A percentile compares a stretch with the other conserved stretches of the same genome.
Conservation (phyloP, 768 basidiomycete species). For the Punctularia strigosozonata region DNA sequence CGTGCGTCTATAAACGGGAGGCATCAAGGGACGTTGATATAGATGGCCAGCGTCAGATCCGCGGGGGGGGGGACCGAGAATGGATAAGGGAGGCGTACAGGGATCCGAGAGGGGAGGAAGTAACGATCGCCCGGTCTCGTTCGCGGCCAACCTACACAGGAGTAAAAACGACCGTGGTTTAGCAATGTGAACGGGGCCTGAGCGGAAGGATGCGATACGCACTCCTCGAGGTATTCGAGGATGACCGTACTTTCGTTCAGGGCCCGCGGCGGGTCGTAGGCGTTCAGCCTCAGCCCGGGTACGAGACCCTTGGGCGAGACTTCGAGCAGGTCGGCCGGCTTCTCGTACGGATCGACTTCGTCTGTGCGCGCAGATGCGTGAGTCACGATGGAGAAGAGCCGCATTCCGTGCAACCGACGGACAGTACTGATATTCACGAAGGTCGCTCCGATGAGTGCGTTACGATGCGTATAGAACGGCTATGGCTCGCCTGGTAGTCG, state of each 20-base stretch:
- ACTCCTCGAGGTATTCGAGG: slow-evolving; percentile 74
- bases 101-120: slow-evolving; percentile 47
- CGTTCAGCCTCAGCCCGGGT: slow-evolving; percentile 49
- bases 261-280: slow-evolving; percentile 41
- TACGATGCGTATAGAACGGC: background rate
- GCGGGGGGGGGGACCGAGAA: background rate
- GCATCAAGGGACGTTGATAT: background rate
- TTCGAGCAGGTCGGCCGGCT: slow-evolving; percentile 67
- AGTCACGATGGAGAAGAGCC: background rate
- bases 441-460: background rate
- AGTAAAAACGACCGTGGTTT: background rate
- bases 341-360: slow-evolving; percentile 77
- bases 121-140: slow-evolving; percentile 35
- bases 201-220: slow-evolving; percentile 10
- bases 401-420: slow-evolving; percentile 18
- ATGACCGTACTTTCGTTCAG: slow-evolving; percentile 77
- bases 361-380: slow-evolving; percentile 25
- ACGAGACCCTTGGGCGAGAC: slow-evolving; percentile 78
- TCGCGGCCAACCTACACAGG: slow-evolving; percentile 34
- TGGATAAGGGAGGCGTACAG: slow-evolving; percentile 28
- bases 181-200: slow-evolving; percentile 2
- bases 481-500: slow-evolving; percentile 47
- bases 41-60: no score
- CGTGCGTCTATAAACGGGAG: slow-evolving; percentile 38
- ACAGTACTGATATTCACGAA: background rate